A percentile compares a stretch with the other conserved stretches of the same genome.
phyloP scores from a whole-genome alignment of 257 asterid genomes.

The Pogostemon cablin region DNA sequence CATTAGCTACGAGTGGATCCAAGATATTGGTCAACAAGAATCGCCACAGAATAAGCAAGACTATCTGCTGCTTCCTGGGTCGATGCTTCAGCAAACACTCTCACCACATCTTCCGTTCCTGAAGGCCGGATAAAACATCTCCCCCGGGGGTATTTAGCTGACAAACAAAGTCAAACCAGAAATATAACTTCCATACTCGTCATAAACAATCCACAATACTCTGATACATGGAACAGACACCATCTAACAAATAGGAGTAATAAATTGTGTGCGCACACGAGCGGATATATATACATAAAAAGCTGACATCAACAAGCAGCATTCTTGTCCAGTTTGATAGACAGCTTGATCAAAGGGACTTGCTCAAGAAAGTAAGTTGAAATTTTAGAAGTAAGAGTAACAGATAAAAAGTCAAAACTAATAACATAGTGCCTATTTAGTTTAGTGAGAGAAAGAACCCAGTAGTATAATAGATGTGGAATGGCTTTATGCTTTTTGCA shows the following conservation, averaged over 20 bases:
- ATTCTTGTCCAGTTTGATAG: too few species aligned
- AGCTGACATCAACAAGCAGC: too few species aligned
- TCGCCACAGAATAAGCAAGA: slow-evolving; percentile 71
- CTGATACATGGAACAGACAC: too few species aligned
- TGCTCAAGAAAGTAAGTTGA: too few species aligned
- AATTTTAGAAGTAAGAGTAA: too few species aligned
- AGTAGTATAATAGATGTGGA: neutral
- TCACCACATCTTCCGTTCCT: slow-evolving; percentile 92
- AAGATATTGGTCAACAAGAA: slow-evolving; percentile 63
- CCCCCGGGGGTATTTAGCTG: slow-evolving; percentile 73
- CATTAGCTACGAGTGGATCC: slow-evolving; percentile 43
- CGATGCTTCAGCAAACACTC: slow-evolving; percentile 88
- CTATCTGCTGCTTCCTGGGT: slow-evolving; percentile 77
- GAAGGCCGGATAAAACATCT: slow-evolving; percentile 93
- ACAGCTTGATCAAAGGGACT: too few species aligned
- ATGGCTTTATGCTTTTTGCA: neutral
- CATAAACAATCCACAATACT: neutral
- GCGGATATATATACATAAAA: neutral
- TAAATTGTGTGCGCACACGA: neutral
- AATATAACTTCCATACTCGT: neutral
- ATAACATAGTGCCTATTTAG: neutral
- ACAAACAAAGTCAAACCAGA: slow-evolving; percentile 14
- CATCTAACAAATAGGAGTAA: too few species aligned
- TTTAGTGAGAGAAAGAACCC: neutral
- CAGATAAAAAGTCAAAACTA: neutral